These are phyloP conservation scores for Flaveria ramosissima DNA, from an alignment of 129 eudicot genomes.

Conservation along the genomic window DNA sequence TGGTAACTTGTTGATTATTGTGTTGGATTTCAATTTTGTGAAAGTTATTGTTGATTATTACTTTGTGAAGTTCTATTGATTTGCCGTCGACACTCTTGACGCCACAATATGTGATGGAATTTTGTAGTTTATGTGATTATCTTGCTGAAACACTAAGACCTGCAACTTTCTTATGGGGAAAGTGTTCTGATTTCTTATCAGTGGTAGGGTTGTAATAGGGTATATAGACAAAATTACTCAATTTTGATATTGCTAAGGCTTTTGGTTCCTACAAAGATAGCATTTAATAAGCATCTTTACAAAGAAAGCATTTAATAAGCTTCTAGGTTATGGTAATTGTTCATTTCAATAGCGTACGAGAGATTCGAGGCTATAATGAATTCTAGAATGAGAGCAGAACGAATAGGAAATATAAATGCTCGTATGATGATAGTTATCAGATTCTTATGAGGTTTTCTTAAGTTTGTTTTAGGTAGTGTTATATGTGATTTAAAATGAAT, in stretches of 20 bases:
- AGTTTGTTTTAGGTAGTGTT: neutral
- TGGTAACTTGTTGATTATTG: neutral
- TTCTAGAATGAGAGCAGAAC: neutral
- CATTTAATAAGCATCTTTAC: too few species aligned
- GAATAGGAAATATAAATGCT: neutral
- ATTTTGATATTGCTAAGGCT: neutral
- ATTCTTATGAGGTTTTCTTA: neutral
- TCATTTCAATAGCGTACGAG: neutral
- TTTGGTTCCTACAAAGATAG: neutral
- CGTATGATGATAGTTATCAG: neutral
- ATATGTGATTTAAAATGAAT: neutral
- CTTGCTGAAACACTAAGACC: too few species aligned
- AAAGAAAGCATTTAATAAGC: neutral
- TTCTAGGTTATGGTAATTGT: neutral
- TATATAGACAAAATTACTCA: too few species aligned
- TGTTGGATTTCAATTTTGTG: neutral
- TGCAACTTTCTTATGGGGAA: too few species aligned
- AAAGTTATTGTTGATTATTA: neutral
- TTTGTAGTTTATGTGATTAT: neutral
- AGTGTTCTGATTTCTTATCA: neutral
- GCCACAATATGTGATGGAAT: neutral
- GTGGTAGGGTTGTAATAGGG: neutral
- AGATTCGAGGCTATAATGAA: neutral
- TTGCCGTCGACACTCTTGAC: constrained; percentile 1
- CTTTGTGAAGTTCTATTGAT: constrained; percentile 7